These are phyloP conservation scores for Debaryomyces prosopidis DNA, from an alignment of 805 yeast species.

Conservation along the genomic window DNA sequence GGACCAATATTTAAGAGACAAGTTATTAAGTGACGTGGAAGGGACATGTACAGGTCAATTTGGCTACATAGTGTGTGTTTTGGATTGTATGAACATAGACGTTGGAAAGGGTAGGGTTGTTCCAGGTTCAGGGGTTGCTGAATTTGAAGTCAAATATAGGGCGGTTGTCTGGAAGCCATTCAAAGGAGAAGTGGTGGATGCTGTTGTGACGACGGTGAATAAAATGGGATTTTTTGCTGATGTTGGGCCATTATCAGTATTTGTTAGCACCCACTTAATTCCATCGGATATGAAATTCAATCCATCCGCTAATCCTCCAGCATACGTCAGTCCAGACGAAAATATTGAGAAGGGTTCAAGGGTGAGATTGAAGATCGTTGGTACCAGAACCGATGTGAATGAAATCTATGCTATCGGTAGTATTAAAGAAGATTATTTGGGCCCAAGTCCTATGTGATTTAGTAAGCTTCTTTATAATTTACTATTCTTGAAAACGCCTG, in stretches of 20 bases:
- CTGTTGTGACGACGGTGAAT: slow-evolving; percentile 89
- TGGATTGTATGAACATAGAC: slow-evolving; percentile 91
- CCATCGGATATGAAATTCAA: slow-evolving; percentile 93
- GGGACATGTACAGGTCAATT: slow-evolving; percentile 99
- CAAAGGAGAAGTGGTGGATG: slow-evolving; percentile 98
- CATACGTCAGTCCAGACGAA: slow-evolving; percentile 93
- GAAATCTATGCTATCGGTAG: slow-evolving; percentile 97
- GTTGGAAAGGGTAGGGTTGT: slow-evolving; percentile 92
- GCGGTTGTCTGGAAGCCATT: slow-evolving; percentile 99
- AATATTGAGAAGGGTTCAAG: slow-evolving; percentile 91
- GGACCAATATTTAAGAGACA: slow-evolving; percentile 89
- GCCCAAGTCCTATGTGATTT: slow-evolving; percentile 57
- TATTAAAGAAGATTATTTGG: slow-evolving; percentile 95
- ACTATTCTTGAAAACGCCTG: background rate
- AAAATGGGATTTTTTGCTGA: slow-evolving; percentile 97
- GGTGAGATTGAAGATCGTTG: slow-evolving; percentile 92
- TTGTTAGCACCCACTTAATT: slow-evolving; percentile 90
- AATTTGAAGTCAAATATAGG: slow-evolving; percentile 91
- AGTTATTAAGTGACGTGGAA: slow-evolving; percentile 91
- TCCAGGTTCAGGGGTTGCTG: slow-evolving; percentile 92
- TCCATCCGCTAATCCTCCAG: slow-evolving; percentile 98
- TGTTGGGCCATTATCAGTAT: slow-evolving; percentile 94
- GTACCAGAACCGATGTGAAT: slow-evolving; percentile 96
- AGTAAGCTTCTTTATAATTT: background rate
- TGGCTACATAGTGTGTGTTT: slow-evolving; percentile 94